These are phyloP conservation scores for Penicillium ucsense DNA, from an alignment of 495 filamentous ascomycete genomes.

Conservation along the genomic window DNA sequence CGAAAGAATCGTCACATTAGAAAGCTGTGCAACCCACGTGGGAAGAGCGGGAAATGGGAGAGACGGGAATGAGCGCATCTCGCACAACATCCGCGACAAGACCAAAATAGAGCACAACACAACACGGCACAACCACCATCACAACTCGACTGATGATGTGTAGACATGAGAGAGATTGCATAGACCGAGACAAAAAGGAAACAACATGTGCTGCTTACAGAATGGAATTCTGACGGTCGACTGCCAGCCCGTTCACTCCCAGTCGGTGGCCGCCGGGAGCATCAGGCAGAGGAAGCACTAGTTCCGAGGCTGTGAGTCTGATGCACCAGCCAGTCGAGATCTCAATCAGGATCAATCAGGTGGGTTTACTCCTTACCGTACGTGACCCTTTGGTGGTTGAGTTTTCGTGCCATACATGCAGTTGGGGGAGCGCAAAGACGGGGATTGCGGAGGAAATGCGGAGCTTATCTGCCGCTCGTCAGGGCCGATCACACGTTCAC, in stretches of 20 bases:
- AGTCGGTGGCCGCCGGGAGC: conserved; percentile 84
- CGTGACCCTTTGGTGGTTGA: conserved; percentile 41
- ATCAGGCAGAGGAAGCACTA: conserved; percentile 91
- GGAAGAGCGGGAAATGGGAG: neutral
- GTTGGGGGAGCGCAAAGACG: conserved; percentile 9
- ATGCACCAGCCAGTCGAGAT: conserved; percentile 8
- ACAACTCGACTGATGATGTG: too few species aligned
- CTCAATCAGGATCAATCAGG: neutral
- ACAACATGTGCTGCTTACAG: conserved; percentile 51
- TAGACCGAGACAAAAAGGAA: too few species aligned
- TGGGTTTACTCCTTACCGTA: conserved; percentile 25
- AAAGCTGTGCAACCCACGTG: conserved; percentile 10
- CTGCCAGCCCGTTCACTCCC: conserved; percentile 85
- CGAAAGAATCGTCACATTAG: conserved; percentile 13
- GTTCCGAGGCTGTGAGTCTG: conserved; percentile 2
- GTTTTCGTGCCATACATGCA: conserved; percentile 40
- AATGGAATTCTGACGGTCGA: conserved; percentile 76
- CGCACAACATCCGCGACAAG: too few species aligned
- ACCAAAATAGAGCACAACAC: too few species aligned
- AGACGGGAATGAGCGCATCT: too few species aligned
- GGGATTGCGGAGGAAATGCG: conserved; percentile 32
- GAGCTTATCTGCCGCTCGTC: conserved; percentile 22
- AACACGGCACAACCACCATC: too few species aligned
- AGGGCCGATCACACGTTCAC: conserved; percentile 22
- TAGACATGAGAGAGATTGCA: too few species aligned